These are phyloP conservation scores for Trichoderma sp. DNA, from an alignment of 2,329 filamentous ascomycete species.

Conservation along the genomic window DNA sequence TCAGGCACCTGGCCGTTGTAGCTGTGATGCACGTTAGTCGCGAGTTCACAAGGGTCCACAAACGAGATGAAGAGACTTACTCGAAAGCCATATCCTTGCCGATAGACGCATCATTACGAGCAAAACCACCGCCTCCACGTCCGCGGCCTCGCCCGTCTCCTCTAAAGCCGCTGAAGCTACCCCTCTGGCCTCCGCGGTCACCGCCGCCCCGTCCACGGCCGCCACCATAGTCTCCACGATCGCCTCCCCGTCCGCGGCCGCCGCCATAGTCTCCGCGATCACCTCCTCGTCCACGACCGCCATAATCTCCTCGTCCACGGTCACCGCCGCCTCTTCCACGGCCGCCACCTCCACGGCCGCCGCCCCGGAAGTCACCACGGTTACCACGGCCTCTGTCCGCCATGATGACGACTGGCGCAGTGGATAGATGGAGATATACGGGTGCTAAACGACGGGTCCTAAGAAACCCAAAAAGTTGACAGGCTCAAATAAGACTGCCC, in stretches of 20 bases:
- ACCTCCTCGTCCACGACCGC: constrained; percentile 27
- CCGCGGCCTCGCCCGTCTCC: constrained; percentile 33
- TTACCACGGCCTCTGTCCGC: constrained; percentile 32
- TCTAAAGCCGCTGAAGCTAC: constrained; percentile 32
- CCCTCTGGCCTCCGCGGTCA: constrained; percentile 30
- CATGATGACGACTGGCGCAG: constrained; percentile 6
- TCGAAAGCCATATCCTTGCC: constrained; percentile 33
- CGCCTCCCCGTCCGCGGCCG: constrained; percentile 31
- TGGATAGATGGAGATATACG: background rate
- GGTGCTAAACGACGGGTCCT: background rate
- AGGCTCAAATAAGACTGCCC: background rate
- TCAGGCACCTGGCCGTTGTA: constrained; percentile 32
- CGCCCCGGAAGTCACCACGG: constrained; percentile 29
- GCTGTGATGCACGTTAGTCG: constrained; percentile 31
- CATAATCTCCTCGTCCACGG: constrained; percentile 20
- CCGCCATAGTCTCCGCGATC: constrained; percentile 27
- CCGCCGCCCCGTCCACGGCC: constrained; percentile 33
- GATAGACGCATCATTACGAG: constrained; percentile 33
- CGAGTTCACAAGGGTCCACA: background rate
- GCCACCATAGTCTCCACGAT: constrained; percentile 26
- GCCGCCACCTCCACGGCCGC: constrained; percentile 29
- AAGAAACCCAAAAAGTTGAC: background rate
- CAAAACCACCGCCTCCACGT: constrained; percentile 28
- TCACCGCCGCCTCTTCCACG: constrained; percentile 29
- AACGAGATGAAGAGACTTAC: constrained; percentile 25